Conservation (phyloP, 148 eudicot genomes). For the Chenopodium quinoa region DNA sequence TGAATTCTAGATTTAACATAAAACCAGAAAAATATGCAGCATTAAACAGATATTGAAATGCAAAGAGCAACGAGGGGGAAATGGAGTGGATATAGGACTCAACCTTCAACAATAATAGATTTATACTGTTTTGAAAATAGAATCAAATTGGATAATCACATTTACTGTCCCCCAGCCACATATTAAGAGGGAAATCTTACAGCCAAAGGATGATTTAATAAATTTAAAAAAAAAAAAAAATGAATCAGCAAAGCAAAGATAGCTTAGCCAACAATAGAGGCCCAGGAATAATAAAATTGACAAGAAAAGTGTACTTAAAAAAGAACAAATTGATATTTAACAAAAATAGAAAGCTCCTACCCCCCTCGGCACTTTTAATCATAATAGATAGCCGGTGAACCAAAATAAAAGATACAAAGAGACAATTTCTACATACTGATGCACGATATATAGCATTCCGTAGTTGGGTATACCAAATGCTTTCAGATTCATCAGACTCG, state of each 20-base stretch:
- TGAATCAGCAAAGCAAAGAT: background rate
- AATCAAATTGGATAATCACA: background rate
- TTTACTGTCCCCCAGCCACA: background rate
- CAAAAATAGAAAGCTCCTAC: too few species aligned
- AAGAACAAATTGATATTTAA: too few species aligned
- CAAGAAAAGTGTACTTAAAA: too few species aligned
- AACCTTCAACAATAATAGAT: background rate
- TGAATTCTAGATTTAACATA: conserved; percentile 46
- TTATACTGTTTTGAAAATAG: background rate
- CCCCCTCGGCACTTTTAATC: too few species aligned
- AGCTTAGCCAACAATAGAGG: too few species aligned
- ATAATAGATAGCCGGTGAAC: too few species aligned
- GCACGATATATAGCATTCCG: conserved; percentile 87
- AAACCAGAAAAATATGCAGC: background rate
- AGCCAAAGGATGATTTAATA: background rate
- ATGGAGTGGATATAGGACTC: background rate
- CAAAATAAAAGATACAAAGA: background rate
- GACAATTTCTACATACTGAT: conserved; percentile 50
- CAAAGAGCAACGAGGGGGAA: background rate
- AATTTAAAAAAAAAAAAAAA: background rate
- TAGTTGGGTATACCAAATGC: conserved; percentile 68
- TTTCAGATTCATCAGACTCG: conserved; percentile 64
- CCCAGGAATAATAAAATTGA: too few species aligned
- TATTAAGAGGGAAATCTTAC: background rate
- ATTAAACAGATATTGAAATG: background rate